phyloP scores from a whole-genome alignment of 345 rosid genomes.

The Microthlaspi erraticum region DNA sequence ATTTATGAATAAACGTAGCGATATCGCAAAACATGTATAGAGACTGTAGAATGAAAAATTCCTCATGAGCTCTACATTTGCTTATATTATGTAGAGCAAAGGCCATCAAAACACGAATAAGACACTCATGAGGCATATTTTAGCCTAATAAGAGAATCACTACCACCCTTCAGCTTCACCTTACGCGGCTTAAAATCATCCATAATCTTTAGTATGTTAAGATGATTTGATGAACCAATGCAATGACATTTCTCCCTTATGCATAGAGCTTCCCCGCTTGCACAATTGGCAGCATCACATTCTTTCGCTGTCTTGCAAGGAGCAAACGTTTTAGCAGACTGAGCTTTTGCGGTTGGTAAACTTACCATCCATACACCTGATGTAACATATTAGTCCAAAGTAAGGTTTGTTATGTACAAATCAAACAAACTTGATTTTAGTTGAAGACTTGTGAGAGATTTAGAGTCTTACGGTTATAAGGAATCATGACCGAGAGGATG shows the following conservation, averaged over 20 bases:
- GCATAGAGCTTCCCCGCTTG: constrained; percentile 18
- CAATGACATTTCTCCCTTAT: constrained; percentile 13
- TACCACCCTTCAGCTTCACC: constrained; percentile 1
- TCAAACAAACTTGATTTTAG: not conserved
- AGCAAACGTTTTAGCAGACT: not conserved
- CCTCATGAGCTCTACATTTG: not conserved
- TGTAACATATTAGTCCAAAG: not conserved
- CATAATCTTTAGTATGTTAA: constrained; percentile 3
- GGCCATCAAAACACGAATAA: constrained; percentile 2
- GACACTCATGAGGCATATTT: constrained; percentile 6
- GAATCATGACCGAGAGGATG: not conserved
- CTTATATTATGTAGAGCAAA: not conserved
- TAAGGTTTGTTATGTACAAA: not conserved
- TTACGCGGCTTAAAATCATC: not conserved
- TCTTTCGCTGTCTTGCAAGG: constrained; percentile 17
- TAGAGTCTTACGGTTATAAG: constrained; percentile 14
- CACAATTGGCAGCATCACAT: constrained; percentile 26
- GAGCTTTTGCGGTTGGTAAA: constrained; percentile 3
- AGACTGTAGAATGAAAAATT: not conserved
- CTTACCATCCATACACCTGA: not conserved
- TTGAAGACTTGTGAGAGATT: not conserved
- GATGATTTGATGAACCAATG: constrained; percentile 1
- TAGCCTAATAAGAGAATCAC: constrained; percentile 1
- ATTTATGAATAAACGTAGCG: not conserved
- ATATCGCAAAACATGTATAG: too few species aligned